Evolutionary conservation across 768 basidiomycete genomes (phyloP), one percentile per base, ranked within the genome.

Genomic region (Lactifluus echinatus): DNA sequence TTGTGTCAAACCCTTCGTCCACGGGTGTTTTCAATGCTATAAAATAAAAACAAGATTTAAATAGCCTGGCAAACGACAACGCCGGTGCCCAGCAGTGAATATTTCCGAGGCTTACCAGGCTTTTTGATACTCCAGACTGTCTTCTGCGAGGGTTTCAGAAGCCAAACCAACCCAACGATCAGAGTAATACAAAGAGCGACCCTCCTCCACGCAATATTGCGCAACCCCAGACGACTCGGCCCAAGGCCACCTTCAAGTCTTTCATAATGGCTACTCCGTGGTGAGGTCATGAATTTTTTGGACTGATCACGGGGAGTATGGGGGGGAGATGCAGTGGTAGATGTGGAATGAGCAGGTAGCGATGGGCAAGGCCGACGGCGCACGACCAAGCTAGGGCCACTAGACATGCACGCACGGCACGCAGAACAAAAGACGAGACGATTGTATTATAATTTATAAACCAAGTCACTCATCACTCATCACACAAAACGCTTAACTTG

Each of bases 191-290:
- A 84, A 7, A 87, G 67, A 3, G 77, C 80, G 54, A 87, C 77
- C 71, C 80, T 85, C 69, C 81, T 87, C 87, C 87, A 89, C 19
- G 68, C 69, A 43, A 75, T 67, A 61, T 59, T 73, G 49, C 67
- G 58, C 39, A 64, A 45, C 21, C 53, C 60, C 8, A 42, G 50
- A 21, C 77, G 69, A 40, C 70, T 68, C 1, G 80, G 78, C 4
- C 83, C 82, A 69, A 80, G 74, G 15, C 83, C 83, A 36, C 78
- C 76, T 65, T 84, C 83, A 37, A 84, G 75, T 28, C 81, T 77
- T 55, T 83, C 82, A 66, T 82, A 84, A 66, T 75, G 73, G 63
- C 67, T 70, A 60, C 66, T 76, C 36, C 75, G 70, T 8, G 79
- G 72, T 15, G 66, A 66, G 57, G 67, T 63, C 67, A 70, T 71